A percentile compares a stretch with the other conserved stretches of the same genome.
phyloP scores from a whole-genome alignment of 1,139 yeast species.

The Arxiozyma slooffiae region DNA sequence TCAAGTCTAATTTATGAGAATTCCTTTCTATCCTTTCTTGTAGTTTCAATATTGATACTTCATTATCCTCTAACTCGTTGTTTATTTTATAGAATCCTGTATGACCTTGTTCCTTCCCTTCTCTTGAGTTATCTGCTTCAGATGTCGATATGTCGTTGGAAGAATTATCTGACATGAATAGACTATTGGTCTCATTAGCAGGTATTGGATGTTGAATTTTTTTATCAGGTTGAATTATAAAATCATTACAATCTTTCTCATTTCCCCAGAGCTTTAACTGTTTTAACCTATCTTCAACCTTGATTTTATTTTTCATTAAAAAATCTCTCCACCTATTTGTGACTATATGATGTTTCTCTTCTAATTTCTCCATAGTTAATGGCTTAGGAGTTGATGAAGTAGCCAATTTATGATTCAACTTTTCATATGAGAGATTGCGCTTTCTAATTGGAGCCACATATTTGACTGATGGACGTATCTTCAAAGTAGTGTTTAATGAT shows the following conservation, averaged over 20 bases:
- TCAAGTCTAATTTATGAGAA: constrained; percentile 19
- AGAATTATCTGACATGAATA: not conserved
- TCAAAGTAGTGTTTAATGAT: not conserved
- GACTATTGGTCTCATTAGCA: not conserved
- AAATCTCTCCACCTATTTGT: constrained; percentile 16
- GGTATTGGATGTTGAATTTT: not conserved
- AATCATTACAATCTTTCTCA: not conserved
- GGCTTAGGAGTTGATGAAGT: not conserved
- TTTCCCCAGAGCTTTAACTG: constrained; percentile 1
- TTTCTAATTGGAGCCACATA: not conserved
- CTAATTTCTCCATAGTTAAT: constrained; percentile 7
- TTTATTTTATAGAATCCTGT: not conserved
- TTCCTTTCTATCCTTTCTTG: constrained; percentile 15
- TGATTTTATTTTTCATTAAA: constrained; percentile 12
- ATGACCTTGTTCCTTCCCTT: not conserved
- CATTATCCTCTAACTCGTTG: not conserved
- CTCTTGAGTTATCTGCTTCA: not conserved
- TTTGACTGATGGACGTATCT: not conserved
- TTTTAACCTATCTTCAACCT: constrained; percentile 6
- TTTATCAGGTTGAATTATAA: not conserved
- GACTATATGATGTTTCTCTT: constrained; percentile 12
- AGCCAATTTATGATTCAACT: not conserved
- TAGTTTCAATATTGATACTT: constrained; percentile 1
- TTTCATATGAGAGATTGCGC: not conserved
- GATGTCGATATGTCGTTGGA: not conserved